Percentiles rank a stretch among this genome's conserved stretches.
These are phyloP conservation scores for Primulina tabacum DNA, from an alignment of 257 asterid species.

Conservation along the genomic window DNA sequence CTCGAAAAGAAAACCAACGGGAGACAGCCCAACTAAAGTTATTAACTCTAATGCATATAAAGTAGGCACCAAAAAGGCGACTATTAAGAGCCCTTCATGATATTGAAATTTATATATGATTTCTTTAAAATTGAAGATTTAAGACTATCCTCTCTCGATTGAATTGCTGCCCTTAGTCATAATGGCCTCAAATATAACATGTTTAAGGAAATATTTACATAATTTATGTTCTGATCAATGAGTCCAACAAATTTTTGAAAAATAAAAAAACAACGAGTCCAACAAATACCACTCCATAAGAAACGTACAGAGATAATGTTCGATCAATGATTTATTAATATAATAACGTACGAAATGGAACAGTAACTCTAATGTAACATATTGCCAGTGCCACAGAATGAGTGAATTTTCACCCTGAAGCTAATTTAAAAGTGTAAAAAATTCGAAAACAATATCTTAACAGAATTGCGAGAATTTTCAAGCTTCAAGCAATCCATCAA, in stretches of 20 bases:
- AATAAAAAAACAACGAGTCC: background rate
- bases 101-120: background rate
- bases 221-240: slow-evolving; percentile 4
- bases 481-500: slow-evolving; percentile 11
- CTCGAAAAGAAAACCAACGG: background rate
- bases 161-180: background rate
- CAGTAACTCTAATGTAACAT: background rate
- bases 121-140: background rate
- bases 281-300: background rate
- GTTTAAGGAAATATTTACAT: background rate
- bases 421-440: background rate
- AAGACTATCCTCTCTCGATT: no score
- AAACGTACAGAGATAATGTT: slow-evolving; percentile 11
- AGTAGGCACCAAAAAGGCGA: background rate
- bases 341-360: background rate
- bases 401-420: slow-evolving; percentile 1
- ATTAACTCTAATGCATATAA: background rate
- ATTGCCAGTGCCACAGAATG: background rate
- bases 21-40: background rate
- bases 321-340: slow-evolving; percentile 5
- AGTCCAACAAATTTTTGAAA: background rate
- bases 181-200: background rate
- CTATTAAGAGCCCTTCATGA: background rate
- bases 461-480: slow-evolving; percentile 13
- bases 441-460: background rate